A percentile compares a stretch with the other conserved stretches of the same genome.
phyloP scores from a whole-genome alignment of 139 green algal species.

The Chlamydomonas sp. region DNA sequence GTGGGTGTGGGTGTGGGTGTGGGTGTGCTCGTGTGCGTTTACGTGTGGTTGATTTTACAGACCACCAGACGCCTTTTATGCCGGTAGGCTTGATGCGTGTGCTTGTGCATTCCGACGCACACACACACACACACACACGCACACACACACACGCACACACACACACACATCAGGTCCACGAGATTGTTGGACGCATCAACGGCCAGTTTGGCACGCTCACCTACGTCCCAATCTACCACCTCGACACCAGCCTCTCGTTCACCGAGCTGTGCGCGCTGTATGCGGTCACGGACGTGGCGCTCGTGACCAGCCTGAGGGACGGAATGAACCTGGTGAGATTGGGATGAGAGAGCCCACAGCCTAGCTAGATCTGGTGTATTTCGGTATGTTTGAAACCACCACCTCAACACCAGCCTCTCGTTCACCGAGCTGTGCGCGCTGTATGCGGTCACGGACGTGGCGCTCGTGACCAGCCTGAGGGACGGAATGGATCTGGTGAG shows the following conservation, averaged over 20 bases:
- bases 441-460: slow-evolving; percentile 72
- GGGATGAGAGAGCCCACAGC: too few species aligned
- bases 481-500: slow-evolving; percentile 75
- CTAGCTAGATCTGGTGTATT: too few species aligned
- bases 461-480: slow-evolving; percentile 46
- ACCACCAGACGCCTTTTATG: too few species aligned
- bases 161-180: slow-evolving; percentile 67
- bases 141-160: background rate
- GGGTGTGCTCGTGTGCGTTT: too few species aligned
- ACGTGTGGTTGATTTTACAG: too few species aligned
- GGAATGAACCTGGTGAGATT: slow-evolving; percentile 76
- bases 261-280: slow-evolving; percentile 96
- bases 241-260: slow-evolving; percentile 87
- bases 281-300: slow-evolving; percentile 34
- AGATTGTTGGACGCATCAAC: slow-evolving; percentile 99
- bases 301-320: slow-evolving; percentile 43
- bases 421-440: slow-evolving; percentile 95
- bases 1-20: too few species aligned
- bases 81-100: too few species aligned
- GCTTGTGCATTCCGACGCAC: background rate
- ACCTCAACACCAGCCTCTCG: slow-evolving; percentile 81
- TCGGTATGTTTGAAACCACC: slow-evolving; percentile 97
- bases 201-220: slow-evolving; percentile 93
- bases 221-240: slow-evolving; percentile 96
- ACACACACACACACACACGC: too few species aligned